A percentile compares a stretch with the other conserved stretches of the same genome.
Evolutionary conservation across 2,329 filamentous ascomycete species (phyloP).

Genomic region (Nigrograna mackinnonii): DNA sequence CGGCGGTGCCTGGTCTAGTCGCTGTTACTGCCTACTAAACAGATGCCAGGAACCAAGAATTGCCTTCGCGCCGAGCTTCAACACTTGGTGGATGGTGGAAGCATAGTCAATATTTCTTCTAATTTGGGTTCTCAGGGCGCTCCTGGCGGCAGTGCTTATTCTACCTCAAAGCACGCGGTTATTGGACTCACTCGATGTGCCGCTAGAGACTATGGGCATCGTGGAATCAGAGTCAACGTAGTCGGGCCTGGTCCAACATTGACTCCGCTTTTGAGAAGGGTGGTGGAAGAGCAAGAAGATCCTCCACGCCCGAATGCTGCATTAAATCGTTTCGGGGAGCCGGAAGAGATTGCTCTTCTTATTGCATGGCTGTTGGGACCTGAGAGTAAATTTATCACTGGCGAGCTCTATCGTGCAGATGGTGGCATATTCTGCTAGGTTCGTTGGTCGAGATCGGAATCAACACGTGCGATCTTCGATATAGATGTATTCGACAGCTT

Average conservation of each 20-base stretch:
- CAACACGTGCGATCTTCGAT: too few relatives aligned
- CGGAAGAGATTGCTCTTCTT: conserved; percentile 9
- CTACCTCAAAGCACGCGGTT: conserved; percentile 52
- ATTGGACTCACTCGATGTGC: conserved; percentile 50
- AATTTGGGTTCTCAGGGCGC: conserved; percentile 11
- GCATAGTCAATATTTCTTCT: conserved; percentile 18
- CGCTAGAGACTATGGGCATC: conserved; percentile 50
- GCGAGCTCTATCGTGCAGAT: too few relatives aligned
- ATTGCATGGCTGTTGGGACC: conserved; percentile 10
- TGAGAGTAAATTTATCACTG: conserved; percentile 10
- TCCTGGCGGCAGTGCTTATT: conserved; percentile 37
- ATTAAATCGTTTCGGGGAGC: conserved; percentile 9
- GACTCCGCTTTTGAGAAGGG: too few relatives aligned
- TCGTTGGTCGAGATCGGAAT: too few relatives aligned
- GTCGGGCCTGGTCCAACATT: conserved; percentile 51
- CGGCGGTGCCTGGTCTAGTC: too few relatives aligned
- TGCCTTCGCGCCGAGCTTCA: too few relatives aligned
- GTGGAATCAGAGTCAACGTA: conserved; percentile 54
- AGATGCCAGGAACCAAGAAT: too few relatives aligned
- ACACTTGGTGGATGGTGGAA: too few relatives aligned
- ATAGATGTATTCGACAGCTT: too few relatives aligned
- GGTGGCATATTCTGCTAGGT: too few relatives aligned
- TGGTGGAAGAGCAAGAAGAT: conserved; percentile 11
- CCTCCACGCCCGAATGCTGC: conserved; percentile 9
- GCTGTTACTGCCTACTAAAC: too few relatives aligned